Evolutionary conservation across 1,284 basidiomycete genomes (phyloP).

Genomic region (Pseudozyma pruni): DNA sequence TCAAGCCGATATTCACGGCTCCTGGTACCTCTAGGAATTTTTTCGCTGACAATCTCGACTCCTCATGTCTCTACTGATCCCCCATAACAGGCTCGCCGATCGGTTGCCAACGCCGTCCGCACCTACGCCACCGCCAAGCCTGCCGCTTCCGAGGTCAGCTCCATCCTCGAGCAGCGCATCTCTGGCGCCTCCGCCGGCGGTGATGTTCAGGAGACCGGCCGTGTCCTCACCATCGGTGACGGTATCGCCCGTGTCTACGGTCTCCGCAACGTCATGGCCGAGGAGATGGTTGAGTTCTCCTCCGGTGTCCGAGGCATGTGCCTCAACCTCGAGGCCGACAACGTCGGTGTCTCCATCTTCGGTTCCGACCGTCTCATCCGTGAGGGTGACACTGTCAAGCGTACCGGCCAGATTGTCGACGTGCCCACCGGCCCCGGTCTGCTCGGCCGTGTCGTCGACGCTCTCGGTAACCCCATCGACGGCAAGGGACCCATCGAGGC

Average conservation of each 20-base stretch:
- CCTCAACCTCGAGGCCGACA: slow-evolving; percentile 99
- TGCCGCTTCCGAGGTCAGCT: slow-evolving; percentile 98
- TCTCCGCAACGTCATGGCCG: slow-evolving; percentile 82
- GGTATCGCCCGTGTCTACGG: slow-evolving; percentile 99
- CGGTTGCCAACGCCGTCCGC: slow-evolving; percentile 61
- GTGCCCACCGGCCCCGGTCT: slow-evolving; percentile 95
- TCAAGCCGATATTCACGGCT: background rate
- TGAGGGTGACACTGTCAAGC: slow-evolving; percentile 99
- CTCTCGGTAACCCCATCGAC: slow-evolving; percentile 98
- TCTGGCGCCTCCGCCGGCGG: slow-evolving; percentile 87
- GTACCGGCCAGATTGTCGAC: slow-evolving; percentile 99
- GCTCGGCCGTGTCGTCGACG: slow-evolving; percentile 98
- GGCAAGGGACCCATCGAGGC: slow-evolving; percentile 97
- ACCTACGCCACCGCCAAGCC: slow-evolving; percentile 98
- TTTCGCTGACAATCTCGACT: slow-evolving; percentile 11
- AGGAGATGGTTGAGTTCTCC: slow-evolving; percentile 99
- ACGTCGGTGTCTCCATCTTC: slow-evolving; percentile 99
- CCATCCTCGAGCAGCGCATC: slow-evolving; percentile 98
- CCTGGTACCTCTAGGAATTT: background rate
- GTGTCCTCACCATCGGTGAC: slow-evolving; percentile 98
- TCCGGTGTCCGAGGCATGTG: slow-evolving; percentile 92
- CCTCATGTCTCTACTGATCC: background rate
- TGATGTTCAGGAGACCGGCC: slow-evolving; percentile 98
- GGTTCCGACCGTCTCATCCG: slow-evolving; percentile 99
- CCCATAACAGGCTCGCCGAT: slow-evolving; percentile 72